Conservation (phyloP, 257 asterid species). For the Solanum dulcamara region DNA sequence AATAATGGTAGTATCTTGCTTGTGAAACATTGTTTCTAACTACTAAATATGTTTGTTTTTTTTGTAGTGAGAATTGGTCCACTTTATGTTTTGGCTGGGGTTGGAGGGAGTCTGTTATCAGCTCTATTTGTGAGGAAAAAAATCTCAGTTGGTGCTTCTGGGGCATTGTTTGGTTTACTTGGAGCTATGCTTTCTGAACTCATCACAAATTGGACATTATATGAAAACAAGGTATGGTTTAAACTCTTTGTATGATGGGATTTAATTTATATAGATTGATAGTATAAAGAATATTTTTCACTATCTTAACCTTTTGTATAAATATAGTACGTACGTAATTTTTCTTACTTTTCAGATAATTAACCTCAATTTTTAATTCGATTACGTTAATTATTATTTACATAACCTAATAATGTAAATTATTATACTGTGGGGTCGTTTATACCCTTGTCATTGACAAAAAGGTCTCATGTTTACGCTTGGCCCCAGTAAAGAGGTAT, state of each 20-base stretch:
- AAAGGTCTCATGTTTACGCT: neutral
- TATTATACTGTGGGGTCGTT: too few relatives aligned
- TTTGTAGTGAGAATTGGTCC: slow-evolving; percentile 51
- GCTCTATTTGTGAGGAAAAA: slow-evolving; percentile 43
- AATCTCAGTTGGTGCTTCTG: slow-evolving; percentile 90
- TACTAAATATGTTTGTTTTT: neutral
- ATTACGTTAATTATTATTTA: neutral
- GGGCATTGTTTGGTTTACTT: slow-evolving; percentile 78
- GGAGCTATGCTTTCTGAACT: slow-evolving; percentile 93
- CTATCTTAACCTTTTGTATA: neutral
- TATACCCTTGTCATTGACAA: neutral
- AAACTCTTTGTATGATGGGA: neutral
- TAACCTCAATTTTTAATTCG: neutral
- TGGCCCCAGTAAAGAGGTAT: neutral
- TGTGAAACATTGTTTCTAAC: neutral
- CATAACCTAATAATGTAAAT: too few relatives aligned
- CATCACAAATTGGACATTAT: slow-evolving; percentile 68
- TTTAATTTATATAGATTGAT: neutral
- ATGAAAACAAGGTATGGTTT: slow-evolving; percentile 58
- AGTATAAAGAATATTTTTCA: neutral
- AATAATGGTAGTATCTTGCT: neutral
- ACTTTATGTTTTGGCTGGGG: slow-evolving; percentile 50
- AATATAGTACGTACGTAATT: neutral
- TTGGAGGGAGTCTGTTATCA: slow-evolving; percentile 73
- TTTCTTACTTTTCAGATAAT: neutral